Conservation (phyloP, 257 asterid species). For the Osmanthus fragrans region DNA sequence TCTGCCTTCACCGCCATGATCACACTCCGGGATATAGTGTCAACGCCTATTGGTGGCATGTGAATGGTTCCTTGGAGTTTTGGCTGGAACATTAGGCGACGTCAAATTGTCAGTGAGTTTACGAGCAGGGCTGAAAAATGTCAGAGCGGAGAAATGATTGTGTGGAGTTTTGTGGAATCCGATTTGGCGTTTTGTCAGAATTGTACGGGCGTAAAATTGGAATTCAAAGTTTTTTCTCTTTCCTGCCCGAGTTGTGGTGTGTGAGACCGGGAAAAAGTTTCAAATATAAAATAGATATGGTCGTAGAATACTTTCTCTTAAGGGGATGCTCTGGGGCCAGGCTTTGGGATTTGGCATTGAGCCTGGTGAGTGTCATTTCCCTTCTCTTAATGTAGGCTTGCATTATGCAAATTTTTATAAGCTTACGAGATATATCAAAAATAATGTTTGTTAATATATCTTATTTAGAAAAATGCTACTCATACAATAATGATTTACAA, state of each 20-base stretch:
- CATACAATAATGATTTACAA: too few relatives aligned
- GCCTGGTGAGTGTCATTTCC: too few relatives aligned
- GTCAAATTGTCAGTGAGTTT: conserved; percentile 12
- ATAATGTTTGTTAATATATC: too few relatives aligned
- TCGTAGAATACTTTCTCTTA: too few relatives aligned
- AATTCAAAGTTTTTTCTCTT: neutral
- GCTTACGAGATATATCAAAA: too few relatives aligned
- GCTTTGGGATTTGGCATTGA: too few relatives aligned
- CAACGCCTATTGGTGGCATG: conserved; percentile 30
- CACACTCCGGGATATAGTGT: conserved; percentile 41
- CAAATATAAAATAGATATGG: too few relatives aligned
- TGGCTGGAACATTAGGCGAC: conserved; percentile 56
- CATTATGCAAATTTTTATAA: too few relatives aligned
- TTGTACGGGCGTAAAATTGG: neutral
- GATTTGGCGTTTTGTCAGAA: neutral
- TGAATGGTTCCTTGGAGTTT: conserved; percentile 21
- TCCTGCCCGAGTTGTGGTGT: neutral
- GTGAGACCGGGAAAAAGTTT: too few relatives aligned
- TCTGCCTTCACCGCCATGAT: conserved; percentile 84
- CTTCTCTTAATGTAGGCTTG: too few relatives aligned
- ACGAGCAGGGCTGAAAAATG: neutral
- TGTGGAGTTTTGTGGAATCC: neutral
- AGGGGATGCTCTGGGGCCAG: too few relatives aligned
- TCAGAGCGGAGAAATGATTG: neutral
- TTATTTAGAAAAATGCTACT: too few relatives aligned